Base-by-base conservation (phyloP, 129 eudicot species). In the Flaveria brownii region DNA sequence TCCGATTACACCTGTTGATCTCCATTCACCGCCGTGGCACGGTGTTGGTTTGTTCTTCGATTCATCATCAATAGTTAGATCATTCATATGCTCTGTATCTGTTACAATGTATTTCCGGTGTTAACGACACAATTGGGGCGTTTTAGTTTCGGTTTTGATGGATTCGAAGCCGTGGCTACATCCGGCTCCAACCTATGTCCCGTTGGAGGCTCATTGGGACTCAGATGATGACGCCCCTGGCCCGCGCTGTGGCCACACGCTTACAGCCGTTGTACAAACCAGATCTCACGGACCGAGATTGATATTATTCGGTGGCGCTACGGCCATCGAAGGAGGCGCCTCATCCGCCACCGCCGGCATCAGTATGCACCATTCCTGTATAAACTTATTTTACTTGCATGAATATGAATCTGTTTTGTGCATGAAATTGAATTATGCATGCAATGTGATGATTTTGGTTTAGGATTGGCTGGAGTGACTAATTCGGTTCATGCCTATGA, bases 381-480 rank as follows among this genome's bases (percentile, higher is more conserved):
- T 60, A 1, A 71, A 18, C 30, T 56, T 22, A 13, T 26, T 63
- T 36, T 60, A 8, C 33, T 5, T 43, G 41, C 41, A 36, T 36
- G 41, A 36, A 36, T 36, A 36, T 36, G 41, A 36, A 36, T 36
- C 41, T 36, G 41, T 36, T 36, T 36, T 36, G 7, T 36, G 41
- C 41, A 36, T 36, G 41, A 36, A 36, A 4, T 36, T 36, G 41
- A 4, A 4, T 36, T 5, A 4, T 36, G 41, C 41, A 36, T 36
- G 41, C 41, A 36, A 36, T 0, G 8, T 25, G 56, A 52, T 62
- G 9, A 49, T 70, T 17, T 45, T 80, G 49, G 28, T 72, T 69
- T 79, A 94, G 99, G 99, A 85, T 78, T 94, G 71, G 94, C 87
- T 71, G 99, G 97, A 14, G 96, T 91, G 80, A 94, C 96, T 4